Evolutionary conservation across 805 yeast species (phyloP), one percentile per base, ranked within the genome.

Genomic region (Candida namnaoensis): DNA sequence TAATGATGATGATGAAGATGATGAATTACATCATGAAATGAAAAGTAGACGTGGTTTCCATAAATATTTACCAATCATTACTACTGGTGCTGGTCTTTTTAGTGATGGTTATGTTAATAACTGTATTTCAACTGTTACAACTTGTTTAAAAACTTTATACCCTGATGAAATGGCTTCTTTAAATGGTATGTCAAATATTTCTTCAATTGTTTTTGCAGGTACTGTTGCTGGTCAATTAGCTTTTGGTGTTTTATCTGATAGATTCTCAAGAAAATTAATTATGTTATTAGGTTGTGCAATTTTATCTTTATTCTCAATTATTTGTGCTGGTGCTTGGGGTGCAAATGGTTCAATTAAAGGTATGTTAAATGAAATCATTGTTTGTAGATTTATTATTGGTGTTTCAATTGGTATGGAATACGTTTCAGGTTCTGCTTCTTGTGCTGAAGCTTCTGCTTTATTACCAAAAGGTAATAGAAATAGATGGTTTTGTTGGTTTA

Each of bases 401-500:
- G 69, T 87, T 48, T 95, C 90, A 53, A 85, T 91, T 52, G 98
- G 98, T 53, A 90, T 95, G 39, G 98, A 90, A 64, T 90, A 90
- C 58, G 96, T 96, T 38, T 82, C 95, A 12, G 90, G 96, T 37
- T 82, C 95, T 8, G 91, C 90, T 15, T 95, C 95, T 33, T 87
- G 95, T 51, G 88, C 96, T 27, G 97, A 90, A 62, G 93, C 95
- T 34, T 79, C 95, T 37, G 80, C 84, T 43, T 65, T 76, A 47
- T 66, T 88, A 51, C 85, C 90, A 14, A 71, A 78, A n/a, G 95
- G 95, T 44, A 72, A 74, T 45, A 82, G 97, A 68, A 88, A 90
- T 66, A 74, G 96, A 60, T 88, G 83, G 71, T 88, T 90, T 56
- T 74, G 80, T 42, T 79, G 88, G 85, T 90, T 88, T 63, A 88